These are phyloP conservation scores for Collariella sp. DNA, from an alignment of 495 filamentous ascomycete genomes.

Conservation along the genomic window DNA sequence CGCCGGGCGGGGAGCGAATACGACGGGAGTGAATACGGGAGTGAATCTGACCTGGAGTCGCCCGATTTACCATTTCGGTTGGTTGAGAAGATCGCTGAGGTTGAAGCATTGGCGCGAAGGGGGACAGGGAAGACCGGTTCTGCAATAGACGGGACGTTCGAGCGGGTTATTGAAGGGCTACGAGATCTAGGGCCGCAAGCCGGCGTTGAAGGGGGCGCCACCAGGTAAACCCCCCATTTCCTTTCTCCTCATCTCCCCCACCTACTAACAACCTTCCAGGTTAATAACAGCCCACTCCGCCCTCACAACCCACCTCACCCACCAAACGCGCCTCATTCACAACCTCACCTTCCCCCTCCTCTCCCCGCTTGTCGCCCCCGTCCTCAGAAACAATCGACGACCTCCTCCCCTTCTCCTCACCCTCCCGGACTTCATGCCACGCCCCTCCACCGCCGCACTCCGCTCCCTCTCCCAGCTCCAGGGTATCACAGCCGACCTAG, in stretches of 20 bases:
- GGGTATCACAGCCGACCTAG: constrained; percentile 64
- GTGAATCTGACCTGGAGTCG: constrained; percentile 64
- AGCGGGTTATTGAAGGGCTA: constrained; percentile 62
- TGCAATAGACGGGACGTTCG: constrained; percentile 57
- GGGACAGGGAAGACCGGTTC: constrained; percentile 66
- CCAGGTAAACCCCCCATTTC: constrained; percentile 49
- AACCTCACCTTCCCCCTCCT: constrained; percentile 70
- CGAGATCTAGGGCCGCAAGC: constrained; percentile 76
- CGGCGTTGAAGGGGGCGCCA: constrained; percentile 67
- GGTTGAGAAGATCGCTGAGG: constrained; percentile 65
- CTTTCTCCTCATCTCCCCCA: constrained; percentile 2
- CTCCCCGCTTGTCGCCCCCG: constrained; percentile 46
- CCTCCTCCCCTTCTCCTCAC: constrained; percentile 55
- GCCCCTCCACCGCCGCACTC: constrained; percentile 43
- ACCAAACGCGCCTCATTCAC: constrained; percentile 76
- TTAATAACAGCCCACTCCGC: constrained; percentile 83
- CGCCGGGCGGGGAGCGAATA: constrained; percentile 44
- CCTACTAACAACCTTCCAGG: constrained; percentile 35
- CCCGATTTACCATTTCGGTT: constrained; percentile 63
- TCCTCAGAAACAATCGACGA: constrained; percentile 55
- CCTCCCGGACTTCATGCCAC: constrained; percentile 48
- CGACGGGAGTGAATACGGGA: constrained; percentile 54
- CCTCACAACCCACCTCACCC: constrained; percentile 70
- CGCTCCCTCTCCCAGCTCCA: constrained; percentile 53
- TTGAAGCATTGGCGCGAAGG: constrained; percentile 64